Conservation (phyloP, 2,329 filamentous ascomycete genomes). For the Colletotrichum sp. region DNA sequence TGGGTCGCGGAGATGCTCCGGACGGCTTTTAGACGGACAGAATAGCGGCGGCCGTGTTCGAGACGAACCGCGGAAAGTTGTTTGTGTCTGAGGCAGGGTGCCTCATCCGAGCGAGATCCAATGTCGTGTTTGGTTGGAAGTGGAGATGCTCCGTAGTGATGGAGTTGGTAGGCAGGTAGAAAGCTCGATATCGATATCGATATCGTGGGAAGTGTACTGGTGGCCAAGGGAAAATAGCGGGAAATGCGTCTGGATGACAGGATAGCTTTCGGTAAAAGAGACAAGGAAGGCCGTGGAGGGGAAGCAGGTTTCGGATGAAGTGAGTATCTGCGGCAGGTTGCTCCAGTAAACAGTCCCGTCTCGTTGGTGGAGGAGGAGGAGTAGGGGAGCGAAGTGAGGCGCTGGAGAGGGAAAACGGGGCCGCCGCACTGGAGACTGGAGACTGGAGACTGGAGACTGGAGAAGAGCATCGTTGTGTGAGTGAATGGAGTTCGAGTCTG, state of each 20-base stretch:
- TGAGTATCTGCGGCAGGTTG: neutral
- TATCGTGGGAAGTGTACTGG: neutral
- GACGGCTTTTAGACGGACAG: neutral
- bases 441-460: neutral
- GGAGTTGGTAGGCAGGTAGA: neutral
- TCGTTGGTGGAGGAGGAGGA: neutral
- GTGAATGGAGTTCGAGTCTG: neutral
- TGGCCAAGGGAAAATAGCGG: neutral
- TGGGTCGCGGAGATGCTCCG: neutral
- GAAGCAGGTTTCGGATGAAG: neutral
- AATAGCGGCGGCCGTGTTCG: neutral
- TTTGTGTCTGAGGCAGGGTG: neutral
- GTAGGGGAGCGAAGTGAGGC: neutral
- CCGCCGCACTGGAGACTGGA: neutral
- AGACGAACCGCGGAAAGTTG: neutral
- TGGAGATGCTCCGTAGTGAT: neutral
- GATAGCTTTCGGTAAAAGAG: conserved; percentile 17
- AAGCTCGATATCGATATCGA: neutral
- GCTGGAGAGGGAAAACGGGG: neutral
- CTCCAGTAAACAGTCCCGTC: neutral
- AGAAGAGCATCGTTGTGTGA: neutral
- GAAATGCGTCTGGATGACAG: conserved; percentile 5
- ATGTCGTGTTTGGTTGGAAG: neutral
- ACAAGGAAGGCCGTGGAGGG: neutral
- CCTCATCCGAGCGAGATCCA: neutral